Evolutionary conservation across 768 basidiomycete genomes (phyloP).

Genomic region (Sutorius australiensis): DNA sequence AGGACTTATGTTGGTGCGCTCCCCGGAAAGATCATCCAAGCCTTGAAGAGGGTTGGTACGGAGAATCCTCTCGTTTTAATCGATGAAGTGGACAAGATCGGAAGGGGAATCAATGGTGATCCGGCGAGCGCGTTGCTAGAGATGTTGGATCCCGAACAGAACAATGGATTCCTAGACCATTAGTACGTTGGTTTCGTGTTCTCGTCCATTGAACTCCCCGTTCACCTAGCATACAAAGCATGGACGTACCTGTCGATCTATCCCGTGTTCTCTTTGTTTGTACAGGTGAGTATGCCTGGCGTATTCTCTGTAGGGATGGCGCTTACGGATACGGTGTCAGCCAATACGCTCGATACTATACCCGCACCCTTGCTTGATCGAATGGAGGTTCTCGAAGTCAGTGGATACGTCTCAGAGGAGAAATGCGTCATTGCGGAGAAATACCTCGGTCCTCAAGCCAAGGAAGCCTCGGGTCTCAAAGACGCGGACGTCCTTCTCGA

Average conservation of each 20-base stretch:
- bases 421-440: constrained; percentile 83
- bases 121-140: constrained; percentile 87
- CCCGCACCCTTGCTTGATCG: constrained; percentile 91
- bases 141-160: constrained; percentile 95
- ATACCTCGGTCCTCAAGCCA: constrained; percentile 91
- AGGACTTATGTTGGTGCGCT: constrained; percentile 95
- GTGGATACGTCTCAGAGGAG: constrained; percentile 92
- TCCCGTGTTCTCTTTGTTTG: constrained; percentile 97
- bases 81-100: constrained; percentile 96
- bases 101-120: constrained; percentile 87
- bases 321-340: constrained; percentile 31
- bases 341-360: constrained; percentile 90
- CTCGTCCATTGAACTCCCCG: background rate
- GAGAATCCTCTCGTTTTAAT: constrained; percentile 94
- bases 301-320: background rate
- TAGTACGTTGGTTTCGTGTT: constrained; percentile 56
- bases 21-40: constrained; percentile 94
- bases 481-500: constrained; percentile 80
- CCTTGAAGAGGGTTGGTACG: constrained; percentile 86
- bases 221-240: constrained; percentile 45
- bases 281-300: constrained; percentile 47
- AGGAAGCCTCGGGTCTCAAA: constrained; percentile 83
- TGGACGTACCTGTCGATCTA: constrained; percentile 96
- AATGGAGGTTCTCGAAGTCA: constrained; percentile 95
- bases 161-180: constrained; percentile 90